Base-by-base conservation (phyloP, 2,329 filamentous ascomycete species). In the Sclerotinia sclerotiorum region DNA sequence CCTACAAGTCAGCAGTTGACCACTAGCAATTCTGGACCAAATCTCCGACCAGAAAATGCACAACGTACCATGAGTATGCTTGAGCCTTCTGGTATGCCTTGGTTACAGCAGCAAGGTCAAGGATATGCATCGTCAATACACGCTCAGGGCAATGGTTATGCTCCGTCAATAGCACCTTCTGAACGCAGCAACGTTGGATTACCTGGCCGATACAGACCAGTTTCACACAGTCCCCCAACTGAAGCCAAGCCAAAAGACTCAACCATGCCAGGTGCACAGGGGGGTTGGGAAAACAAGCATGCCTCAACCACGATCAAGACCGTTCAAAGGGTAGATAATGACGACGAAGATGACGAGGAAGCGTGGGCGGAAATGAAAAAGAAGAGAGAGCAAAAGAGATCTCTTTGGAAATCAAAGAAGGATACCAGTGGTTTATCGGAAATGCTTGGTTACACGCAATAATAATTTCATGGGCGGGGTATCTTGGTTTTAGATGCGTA, bases 171-270 rank as follows among this genome's bases (percentile, higher is more conserved):
- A 73, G 94, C 95, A 2, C 95, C 95, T 1, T 97, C 93, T 6
- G 95, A 98, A 81, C 90, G 95, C 70, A 98, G 94, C 83, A 98
- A 96, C 78, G 83, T 97, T 70, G 95, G 95, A 21, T 85, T 97
- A 65, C 93, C 95, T 11, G 90, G 92, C 44, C 88, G 95, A 56
- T 99, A 99, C 80, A 87, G 95, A 57, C 93, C 95, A 1, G 94
- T 98, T 0, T 93, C 92, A 0, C 89, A 90, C 54, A 82, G 84
- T 67, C 83, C 82, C 10, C 76, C 79, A 4, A 52, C 67, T 13
- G 71, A 75, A 72, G 79, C 71, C 74, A 78, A 74, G 72, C 77
- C 75, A 44, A 57, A 76, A 70, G 70, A 77, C 51, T 70, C 76
- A 32, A 73, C 73, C 69, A 74, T 78, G 73, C 76, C 74, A n/a